Evolutionary conservation across 2,329 filamentous ascomycete genomes (phyloP), one percentile per base, ranked within the genome.

Genomic region (Gnomoniopsis smithogilvyi): DNA sequence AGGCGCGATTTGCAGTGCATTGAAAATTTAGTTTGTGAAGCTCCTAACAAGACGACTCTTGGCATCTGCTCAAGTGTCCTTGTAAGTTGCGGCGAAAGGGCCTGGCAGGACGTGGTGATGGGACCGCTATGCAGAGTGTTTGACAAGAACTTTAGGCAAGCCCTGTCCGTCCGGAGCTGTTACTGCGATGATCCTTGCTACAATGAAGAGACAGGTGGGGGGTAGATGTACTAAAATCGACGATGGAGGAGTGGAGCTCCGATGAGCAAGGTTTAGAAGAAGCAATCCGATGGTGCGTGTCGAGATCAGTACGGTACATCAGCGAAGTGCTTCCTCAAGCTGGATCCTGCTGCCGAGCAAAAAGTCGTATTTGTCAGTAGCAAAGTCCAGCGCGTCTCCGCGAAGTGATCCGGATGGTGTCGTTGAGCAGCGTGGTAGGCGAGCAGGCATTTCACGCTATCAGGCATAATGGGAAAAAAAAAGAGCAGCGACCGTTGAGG

Each of bases 191-290:
- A 62, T 57, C 57, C 60, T 53, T 62, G 60, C 24, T 21, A 26
- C 50, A 45, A 26, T 45, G 53, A 50, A 51, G 36, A 58, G 48
- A 34, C 41, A 41, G 43, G 17, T 36, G 38, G 33, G 53, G 52
- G 26, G 56, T 50, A 47, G 41, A 45, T 54, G 53, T 56, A 57
- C 38, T 50, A 15, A 60, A 60, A 48, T 22, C 53, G 57, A 54
- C 52, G 53, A 62, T 59, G 60, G 50, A 53, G 45, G 57, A 54
- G 53, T 56, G 45, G 57, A 56, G 53, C 54, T 34, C 50, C 46
- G 59, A 58, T 30, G 46, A 54, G 45, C 15, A 60, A n/a, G 52
- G 38, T 51, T 38, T 43, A 52, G 45, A 48, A 41, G 34, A 45
- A 47, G 45, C 21, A 47, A 47, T 34, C 45, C 45, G 53, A 33